Evolutionary conservation across 1,284 basidiomycete genomes (phyloP).

Genomic region (Microbotryum scabiosae): DNA sequence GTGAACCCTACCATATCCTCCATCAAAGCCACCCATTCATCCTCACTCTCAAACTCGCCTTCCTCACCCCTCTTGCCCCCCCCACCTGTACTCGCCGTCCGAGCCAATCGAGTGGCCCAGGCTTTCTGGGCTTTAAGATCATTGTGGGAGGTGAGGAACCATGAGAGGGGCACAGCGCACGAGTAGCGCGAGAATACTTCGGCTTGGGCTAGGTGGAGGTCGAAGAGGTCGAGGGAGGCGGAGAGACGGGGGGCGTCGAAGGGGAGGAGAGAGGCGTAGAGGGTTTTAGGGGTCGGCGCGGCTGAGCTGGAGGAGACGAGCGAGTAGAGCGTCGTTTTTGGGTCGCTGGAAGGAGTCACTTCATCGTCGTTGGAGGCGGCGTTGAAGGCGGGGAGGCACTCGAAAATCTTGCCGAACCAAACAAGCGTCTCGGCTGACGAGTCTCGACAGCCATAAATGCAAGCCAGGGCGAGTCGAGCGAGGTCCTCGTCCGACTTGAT

Average conservation of each 20-base stretch:
- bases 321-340: neutral
- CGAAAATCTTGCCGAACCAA: slow-evolving; percentile 81
- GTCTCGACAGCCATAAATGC: slow-evolving; percentile 58
- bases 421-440: slow-evolving; percentile 56
- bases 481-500: slow-evolving; percentile 73
- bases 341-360: slow-evolving; percentile 6
- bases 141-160: slow-evolving; percentile 69
- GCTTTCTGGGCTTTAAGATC: slow-evolving; percentile 64
- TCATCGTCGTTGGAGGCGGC: neutral
- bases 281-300: slow-evolving; percentile 62
- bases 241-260: slow-evolving; percentile 55
- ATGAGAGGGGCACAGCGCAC: slow-evolving; percentile 65
- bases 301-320: slow-evolving; percentile 3
- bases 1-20: slow-evolving; percentile 78
- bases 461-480: slow-evolving; percentile 72
- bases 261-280: slow-evolving; percentile 44
- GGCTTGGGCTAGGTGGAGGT: slow-evolving; percentile 85
- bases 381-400: slow-evolving; percentile 72
- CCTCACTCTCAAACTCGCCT: slow-evolving; percentile 50
- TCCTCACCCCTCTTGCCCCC: slow-evolving; percentile 17
- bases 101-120: slow-evolving; percentile 75
- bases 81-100: slow-evolving; percentile 50
- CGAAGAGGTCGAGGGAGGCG: slow-evolving; percentile 73
- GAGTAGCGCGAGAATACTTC: slow-evolving; percentile 82
- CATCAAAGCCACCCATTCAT: slow-evolving; percentile 75